Conservation (phyloP, 73 alveolate species). For the Uronychia binucleata region DNA sequence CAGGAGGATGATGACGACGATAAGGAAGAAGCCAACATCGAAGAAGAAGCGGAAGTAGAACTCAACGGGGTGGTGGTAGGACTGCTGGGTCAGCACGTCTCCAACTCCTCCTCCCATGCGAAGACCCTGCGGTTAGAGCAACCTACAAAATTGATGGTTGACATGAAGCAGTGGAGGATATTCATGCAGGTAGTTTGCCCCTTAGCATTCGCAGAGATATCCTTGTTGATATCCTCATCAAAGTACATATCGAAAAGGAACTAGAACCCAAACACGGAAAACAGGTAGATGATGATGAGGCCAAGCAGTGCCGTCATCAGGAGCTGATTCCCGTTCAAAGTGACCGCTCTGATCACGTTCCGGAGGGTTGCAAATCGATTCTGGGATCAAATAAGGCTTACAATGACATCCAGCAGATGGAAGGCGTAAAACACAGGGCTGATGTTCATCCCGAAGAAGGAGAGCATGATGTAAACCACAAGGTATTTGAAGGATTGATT, state of each 20-base stretch:
- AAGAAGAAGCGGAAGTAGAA: conserved; percentile 68
- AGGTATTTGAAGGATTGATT: conserved; percentile 47
- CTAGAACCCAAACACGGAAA: not conserved
- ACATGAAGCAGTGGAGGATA: conserved; percentile 1
- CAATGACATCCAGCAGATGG: conserved; percentile 86
- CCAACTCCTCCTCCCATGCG: conserved; percentile 94
- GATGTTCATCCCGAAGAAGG: conserved; percentile 82
- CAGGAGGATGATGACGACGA: conserved; percentile 80
- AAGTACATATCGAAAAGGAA: conserved; percentile 7
- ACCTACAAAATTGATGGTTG: conserved; percentile 10
- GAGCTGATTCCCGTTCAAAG: conserved; percentile 87
- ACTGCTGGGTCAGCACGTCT: conserved; percentile 60
- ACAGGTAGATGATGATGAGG: conserved; percentile 1
- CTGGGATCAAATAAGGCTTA: not conserved
- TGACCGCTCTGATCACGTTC: conserved; percentile 90
- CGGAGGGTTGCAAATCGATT: conserved; percentile 70
- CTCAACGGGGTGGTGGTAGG: conserved; percentile 41
- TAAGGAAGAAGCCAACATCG: conserved; percentile 74
- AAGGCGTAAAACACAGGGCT: conserved; percentile 88
- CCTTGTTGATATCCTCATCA: conserved; percentile 10
- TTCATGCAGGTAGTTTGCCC: conserved; percentile 15
- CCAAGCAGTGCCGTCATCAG: conserved; percentile 24
- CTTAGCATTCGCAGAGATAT: not conserved
- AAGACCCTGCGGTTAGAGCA: conserved; percentile 44
- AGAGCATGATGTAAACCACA: conserved; percentile 81